phyloP scores from a whole-genome alignment of 495 filamentous ascomycete species.

The Talaromyces stipitatus region DNA sequence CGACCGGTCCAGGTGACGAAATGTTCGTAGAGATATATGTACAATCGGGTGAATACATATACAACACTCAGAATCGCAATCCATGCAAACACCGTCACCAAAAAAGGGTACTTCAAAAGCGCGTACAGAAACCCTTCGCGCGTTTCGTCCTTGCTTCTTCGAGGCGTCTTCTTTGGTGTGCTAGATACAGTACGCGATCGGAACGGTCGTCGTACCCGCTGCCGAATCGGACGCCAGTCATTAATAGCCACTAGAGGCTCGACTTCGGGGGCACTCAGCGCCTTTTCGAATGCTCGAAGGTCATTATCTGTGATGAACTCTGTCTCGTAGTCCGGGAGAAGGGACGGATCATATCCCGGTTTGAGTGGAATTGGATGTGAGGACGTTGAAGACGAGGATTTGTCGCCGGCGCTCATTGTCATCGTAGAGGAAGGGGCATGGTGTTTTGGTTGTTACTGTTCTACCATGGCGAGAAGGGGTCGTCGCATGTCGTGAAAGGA shows the following conservation, averaged over 20 bases:
- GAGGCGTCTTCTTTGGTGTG: conserved; percentile 25
- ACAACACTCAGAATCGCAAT: conserved; percentile 57
- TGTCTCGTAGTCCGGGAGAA: conserved; percentile 55
- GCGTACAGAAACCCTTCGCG: conserved; percentile 86
- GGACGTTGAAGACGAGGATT: not conserved
- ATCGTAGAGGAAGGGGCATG: not conserved
- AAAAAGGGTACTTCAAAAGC: conserved; percentile 84
- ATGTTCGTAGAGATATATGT: conserved; percentile 81
- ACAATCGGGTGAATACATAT: conserved; percentile 76
- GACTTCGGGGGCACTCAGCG: conserved; percentile 40
- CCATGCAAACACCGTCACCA: conserved; percentile 73
- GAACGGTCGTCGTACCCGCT: conserved; percentile 47
- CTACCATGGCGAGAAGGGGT: not conserved
- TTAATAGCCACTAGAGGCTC: conserved; percentile 61
- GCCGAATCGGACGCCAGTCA: conserved; percentile 76
- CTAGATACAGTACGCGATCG: conserved; percentile 18
- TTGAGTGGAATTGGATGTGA: not conserved
- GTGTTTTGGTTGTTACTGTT: not conserved
- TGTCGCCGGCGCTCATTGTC: conserved; percentile 27
- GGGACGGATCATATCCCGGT: conserved; percentile 28
- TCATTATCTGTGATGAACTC: conserved; percentile 56
- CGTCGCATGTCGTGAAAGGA: not conserved
- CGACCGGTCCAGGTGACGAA: conserved; percentile 55
- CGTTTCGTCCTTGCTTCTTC: conserved; percentile 77
- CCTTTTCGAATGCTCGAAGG: conserved; percentile 42